These are phyloP conservation scores for Beta macrorhiza DNA, from an alignment of 179 eudicot genomes.

Conservation along the genomic window DNA sequence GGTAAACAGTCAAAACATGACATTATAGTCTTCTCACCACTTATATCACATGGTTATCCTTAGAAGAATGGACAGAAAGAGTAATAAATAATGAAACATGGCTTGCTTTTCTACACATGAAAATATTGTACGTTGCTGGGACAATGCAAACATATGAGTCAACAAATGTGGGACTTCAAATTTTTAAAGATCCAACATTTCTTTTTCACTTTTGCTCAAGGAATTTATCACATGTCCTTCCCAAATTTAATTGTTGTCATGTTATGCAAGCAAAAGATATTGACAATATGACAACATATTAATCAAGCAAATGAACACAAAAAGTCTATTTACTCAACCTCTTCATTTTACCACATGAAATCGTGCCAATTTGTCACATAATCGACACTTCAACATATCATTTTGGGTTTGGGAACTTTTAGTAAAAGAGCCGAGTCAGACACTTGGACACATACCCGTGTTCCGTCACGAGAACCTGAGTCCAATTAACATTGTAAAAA, in stretches of 20 bases:
- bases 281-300: background rate
- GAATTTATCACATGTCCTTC: background rate
- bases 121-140: background rate
- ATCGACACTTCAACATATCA: too few relatives aligned
- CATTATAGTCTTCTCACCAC: background rate
- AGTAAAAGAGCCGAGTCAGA: too few relatives aligned
- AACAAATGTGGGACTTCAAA: background rate
- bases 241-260: background rate
- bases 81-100: background rate
- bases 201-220: background rate
- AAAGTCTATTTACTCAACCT: background rate
- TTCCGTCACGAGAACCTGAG: too few relatives aligned
- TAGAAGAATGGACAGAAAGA: background rate
- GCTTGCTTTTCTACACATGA: background rate
- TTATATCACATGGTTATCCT: background rate
- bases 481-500: background rate
- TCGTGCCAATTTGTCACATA: too few relatives aligned
- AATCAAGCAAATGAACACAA: background rate
- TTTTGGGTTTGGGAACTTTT: too few relatives aligned
- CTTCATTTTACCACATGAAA: too few relatives aligned
- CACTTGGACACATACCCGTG: too few relatives aligned
- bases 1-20: background rate
- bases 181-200: background rate
- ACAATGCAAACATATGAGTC: background rate
- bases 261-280: background rate